phyloP scores from a whole-genome alignment of 257 asterid genomes.

The Craterostigma plantagineum region DNA sequence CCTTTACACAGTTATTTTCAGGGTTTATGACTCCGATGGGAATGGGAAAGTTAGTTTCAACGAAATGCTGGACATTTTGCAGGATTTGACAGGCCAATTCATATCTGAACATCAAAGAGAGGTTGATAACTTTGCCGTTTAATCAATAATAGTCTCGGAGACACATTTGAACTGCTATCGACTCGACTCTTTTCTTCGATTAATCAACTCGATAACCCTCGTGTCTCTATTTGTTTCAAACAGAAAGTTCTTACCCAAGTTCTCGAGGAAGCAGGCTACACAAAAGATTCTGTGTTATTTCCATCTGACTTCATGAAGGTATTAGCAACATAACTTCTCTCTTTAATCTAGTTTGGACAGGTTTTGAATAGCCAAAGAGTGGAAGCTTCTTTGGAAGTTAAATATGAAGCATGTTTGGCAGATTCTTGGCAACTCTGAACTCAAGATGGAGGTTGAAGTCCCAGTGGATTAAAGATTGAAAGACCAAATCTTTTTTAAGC shows the following conservation, averaged over 20 bases:
- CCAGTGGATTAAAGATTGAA: too few relatives aligned
- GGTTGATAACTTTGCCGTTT: slow-evolving; percentile 11
- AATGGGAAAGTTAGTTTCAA: slow-evolving; percentile 57
- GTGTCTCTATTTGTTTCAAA: too few relatives aligned
- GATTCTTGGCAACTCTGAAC: too few relatives aligned
- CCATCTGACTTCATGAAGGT: slow-evolving; percentile 80
- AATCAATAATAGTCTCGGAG: not conserved
- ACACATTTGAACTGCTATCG: not conserved
- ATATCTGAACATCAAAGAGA: slow-evolving; percentile 40
- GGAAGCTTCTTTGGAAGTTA: too few relatives aligned
- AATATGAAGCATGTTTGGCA: too few relatives aligned
- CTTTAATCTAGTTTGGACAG: too few relatives aligned
- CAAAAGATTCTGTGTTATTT: slow-evolving; percentile 41
- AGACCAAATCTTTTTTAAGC: too few relatives aligned
- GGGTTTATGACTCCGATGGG: slow-evolving; percentile 68
- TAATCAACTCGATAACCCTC: too few relatives aligned
- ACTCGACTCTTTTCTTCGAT: too few relatives aligned
- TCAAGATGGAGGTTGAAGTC: too few relatives aligned
- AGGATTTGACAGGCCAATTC: slow-evolving; percentile 50
- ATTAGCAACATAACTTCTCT: too few relatives aligned
- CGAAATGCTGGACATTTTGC: slow-evolving; percentile 56
- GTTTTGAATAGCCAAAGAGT: too few relatives aligned
- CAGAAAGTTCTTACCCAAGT: slow-evolving; percentile 63
- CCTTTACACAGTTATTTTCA: slow-evolving; percentile 61
- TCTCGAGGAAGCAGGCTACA: slow-evolving; percentile 86